These are phyloP conservation scores for Yamadazyma epiphylla DNA, from an alignment of 1,139 yeast species.

Conservation along the genomic window DNA sequence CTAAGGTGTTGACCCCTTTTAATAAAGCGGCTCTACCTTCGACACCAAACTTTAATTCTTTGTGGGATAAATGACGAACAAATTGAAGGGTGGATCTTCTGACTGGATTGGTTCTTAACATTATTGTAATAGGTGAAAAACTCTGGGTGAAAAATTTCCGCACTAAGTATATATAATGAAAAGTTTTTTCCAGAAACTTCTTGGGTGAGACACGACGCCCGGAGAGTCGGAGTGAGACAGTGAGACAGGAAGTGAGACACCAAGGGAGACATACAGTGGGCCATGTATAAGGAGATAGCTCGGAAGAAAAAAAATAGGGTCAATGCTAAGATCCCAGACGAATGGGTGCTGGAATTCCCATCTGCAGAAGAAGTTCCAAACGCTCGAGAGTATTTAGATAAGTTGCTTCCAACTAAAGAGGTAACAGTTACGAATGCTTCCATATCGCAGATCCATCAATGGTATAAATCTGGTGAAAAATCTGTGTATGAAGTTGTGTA, in stretches of 20 bases:
- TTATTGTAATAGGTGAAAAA: conserved; percentile 15
- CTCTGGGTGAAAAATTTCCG: conserved; percentile 1
- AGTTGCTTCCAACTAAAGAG: conserved; percentile 23
- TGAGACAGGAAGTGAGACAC: no score
- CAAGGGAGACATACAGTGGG: no score
- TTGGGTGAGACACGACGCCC: conserved; percentile 6
- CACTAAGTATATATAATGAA: conserved; percentile 6
- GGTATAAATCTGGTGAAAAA: conserved; percentile 7
- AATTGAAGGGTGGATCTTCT: conserved; percentile 38
- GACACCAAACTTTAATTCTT: conserved; percentile 96
- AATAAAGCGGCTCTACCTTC: conserved; percentile 97
- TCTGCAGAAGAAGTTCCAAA: conserved; percentile 18
- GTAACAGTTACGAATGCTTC: conserved; percentile 24
- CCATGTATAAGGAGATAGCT: conserved; percentile 7
- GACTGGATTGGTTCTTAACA: conserved; percentile 58
- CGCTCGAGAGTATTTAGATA: conserved; percentile 28
- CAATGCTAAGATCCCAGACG: conserved; percentile 15
- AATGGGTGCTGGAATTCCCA: conserved; percentile 15
- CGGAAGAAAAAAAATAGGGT: conserved; percentile 4
- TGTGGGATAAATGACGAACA: conserved; percentile 71
- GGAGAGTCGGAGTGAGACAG: no score
- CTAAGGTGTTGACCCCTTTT: conserved; percentile 94
- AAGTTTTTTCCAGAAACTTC: conserved; percentile 17
- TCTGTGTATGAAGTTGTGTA: conserved; percentile 9
- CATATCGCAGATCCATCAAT: conserved; percentile 2